Evolutionary conservation across 176 grass and related monocot genomes (phyloP), one percentile per base, ranked within the genome.

Genomic region (Hordeum marinum): DNA sequence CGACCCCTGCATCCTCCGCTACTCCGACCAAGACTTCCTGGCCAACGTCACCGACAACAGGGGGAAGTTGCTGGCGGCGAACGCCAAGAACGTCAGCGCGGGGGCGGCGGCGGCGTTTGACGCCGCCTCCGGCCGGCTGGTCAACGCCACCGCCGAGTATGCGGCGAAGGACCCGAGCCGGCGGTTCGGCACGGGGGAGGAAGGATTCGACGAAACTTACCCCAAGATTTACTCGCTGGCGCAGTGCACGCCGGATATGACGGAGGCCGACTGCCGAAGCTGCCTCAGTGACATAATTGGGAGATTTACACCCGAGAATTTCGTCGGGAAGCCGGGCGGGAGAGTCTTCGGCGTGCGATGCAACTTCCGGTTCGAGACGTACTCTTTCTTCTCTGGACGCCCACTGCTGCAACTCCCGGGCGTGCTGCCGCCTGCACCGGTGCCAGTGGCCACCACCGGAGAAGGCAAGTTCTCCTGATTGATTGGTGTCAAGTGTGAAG

Each of bases 171-270:
- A 80, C 80, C 13, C 79, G 2, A 24, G 8, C 37, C 78, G 68
- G 41, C 40, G 46, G 5, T 93, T 96, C 79, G 91, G 71, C 18
- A 92, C 88, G 0, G 93, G 85, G 6, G 68, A 89, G 10, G 58
- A 3, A 26, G 39, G 8, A 1, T 85, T 50, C 34, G 79, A 54
- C 37, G 17, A 5, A 46, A 40, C 43, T 0, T 52, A 78, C 1
- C 78, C 85, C 6, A 81, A 13, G 64, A 84, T 89, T 4, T 91
- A 91, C 75, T 80, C 85, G 8, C 45, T 90, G 79, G 79, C 74
- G 63, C 92, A 94, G 80, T 94, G 92, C 87, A 87, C 75, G 6
- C 89, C 87, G 42, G 87, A 91, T 69, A 61, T 94, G 75, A 24
- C 87, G 43, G 39, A n/a, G 29, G 69, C 6, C 2, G 46, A 84